Evolutionary conservation across 768 basidiomycete species (phyloP), one percentile per base, ranked within the genome.

Genomic region (Mrakia gelida): DNA sequence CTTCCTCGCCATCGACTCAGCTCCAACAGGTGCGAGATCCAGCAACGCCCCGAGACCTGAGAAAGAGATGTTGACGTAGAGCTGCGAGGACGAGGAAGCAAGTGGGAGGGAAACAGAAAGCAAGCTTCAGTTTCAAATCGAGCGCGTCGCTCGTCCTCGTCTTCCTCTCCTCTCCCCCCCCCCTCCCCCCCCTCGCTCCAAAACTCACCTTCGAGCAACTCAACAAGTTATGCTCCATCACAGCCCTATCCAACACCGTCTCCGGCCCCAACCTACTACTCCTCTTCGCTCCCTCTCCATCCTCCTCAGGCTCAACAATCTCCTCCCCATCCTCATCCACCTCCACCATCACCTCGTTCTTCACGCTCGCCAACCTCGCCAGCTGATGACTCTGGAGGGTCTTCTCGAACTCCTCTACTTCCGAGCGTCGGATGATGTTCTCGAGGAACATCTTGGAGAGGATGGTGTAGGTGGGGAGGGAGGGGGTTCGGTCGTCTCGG

Each of bases 361-460:
- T 75, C n/a, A 75, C 34, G 30, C 56, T 72, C 63, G 79, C 70
- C 52, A 79, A 49, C 83, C 90, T 91, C n/a, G 97, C 97, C 38
- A 97, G 88, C 84, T 99, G 97, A 85, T 99, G 97, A 23, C 92
- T 89, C 81, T 92, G 92, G 73, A 99, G 89, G 3, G 90, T 91
- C 63, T 87, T 87, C 84, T 95, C 93, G 83, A 99, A 99, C 70
- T 91, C 91, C 82, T 92, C 90, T 75, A 98, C 89, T 85, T 99
- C 96, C 65, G 89, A 87, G 1, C 94, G 88, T 63, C 95, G 92
- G 71, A 99, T 89, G 83, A 99, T 98, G 81, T 94, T 95, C 83
- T 98, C 97, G 80, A 98, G 90, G 85, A 97, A 95, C 96, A 98
- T 98, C 84, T 98, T 98, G 54, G 92, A 91, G 34, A 99, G 89